These are phyloP conservation scores for Oryza glaberrima DNA, from an alignment of 176 grass and related monocot species.

Conservation along the genomic window DNA sequence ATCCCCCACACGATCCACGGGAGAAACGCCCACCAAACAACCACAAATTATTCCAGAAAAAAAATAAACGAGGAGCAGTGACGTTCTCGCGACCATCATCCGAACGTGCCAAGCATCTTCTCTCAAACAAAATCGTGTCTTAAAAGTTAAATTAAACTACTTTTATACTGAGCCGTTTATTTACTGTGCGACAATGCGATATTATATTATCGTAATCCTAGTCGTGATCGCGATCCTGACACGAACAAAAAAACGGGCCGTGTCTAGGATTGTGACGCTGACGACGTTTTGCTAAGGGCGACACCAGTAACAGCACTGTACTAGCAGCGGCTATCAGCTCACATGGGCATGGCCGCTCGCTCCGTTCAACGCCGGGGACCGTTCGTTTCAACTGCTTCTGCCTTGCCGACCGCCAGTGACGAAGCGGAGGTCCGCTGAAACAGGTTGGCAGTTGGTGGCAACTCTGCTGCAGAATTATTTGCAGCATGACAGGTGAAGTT, in stretches of 20 bases:
- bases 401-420: neutral
- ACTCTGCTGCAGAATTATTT: neutral
- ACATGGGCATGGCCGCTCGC: neutral
- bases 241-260: neutral
- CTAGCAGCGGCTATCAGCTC: neutral
- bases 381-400: neutral
- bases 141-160: neutral
- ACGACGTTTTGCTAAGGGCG: neutral
- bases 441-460: neutral
- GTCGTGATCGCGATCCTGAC: neutral
- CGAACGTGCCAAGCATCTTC: slow-evolving; percentile 24
- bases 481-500: neutral
- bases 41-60: too few relatives aligned
- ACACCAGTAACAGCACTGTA: neutral
- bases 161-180: too few relatives aligned
- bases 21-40: neutral
- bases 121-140: neutral
- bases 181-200: too few relatives aligned
- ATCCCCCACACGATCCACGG: neutral
- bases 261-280: neutral
- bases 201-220: neutral
- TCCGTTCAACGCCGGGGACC: neutral
- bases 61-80: neutral
- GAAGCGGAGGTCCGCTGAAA: neutral
- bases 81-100: slow-evolving; percentile 9